Conservation (phyloP, 163 green algal genomes). For the Trebouxia gelatinosa region DNA sequence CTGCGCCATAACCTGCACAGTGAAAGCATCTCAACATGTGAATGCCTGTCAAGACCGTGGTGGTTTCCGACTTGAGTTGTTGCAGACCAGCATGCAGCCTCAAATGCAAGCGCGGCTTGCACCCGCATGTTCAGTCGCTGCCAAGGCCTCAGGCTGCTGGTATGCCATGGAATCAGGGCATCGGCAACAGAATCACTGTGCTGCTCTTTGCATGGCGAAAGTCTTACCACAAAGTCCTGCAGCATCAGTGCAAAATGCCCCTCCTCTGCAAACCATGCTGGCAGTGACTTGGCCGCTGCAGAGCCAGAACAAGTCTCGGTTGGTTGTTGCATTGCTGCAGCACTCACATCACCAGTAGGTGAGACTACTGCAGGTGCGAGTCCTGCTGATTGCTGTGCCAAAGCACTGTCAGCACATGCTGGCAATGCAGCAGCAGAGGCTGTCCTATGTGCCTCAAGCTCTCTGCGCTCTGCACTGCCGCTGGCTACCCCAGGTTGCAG, state of each 20-base stretch:
- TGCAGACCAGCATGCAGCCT: not conserved
- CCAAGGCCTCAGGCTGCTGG: not conserved
- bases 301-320: too few relatives aligned
- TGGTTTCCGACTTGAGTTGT: not conserved
- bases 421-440: too few relatives aligned
- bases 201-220: not conserved
- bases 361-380: too few relatives aligned
- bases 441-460: too few relatives aligned
- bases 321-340: not conserved
- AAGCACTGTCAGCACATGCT: too few relatives aligned
- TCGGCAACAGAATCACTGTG: not conserved
- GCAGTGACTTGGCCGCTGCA: too few relatives aligned
- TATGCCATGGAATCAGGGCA: too few relatives aligned
- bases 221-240: slow-evolving; percentile 18
- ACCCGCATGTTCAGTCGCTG: not conserved
- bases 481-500: too few relatives aligned
- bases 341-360: too few relatives aligned
- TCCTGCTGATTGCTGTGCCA: too few relatives aligned
- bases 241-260: slow-evolving; percentile 20
- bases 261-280: not conserved
- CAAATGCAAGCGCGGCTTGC: not conserved
- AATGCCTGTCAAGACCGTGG: not conserved
- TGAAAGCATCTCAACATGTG: not conserved
- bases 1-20: slow-evolving; percentile 10
- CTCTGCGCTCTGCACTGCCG: too few relatives aligned